Conservation (phyloP, 805 yeast species). For the Lachancea waltii region DNA sequence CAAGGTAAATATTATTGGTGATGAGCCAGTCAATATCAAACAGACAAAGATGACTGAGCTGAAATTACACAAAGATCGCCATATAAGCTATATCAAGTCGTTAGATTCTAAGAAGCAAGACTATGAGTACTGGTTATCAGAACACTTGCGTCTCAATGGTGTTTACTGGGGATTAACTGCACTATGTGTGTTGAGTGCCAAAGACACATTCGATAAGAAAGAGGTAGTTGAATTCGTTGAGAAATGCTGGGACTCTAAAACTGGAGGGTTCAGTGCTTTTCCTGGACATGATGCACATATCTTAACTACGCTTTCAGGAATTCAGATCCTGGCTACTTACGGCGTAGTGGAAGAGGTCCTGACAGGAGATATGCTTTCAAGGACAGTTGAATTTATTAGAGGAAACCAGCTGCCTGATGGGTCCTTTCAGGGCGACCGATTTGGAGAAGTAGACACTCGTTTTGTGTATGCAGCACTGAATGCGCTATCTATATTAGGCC, state of each 20-base stretch:
- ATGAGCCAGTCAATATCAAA: neutral
- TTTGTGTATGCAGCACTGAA: constrained; percentile 81
- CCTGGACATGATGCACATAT: constrained; percentile 88
- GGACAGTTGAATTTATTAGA: constrained; percentile 35
- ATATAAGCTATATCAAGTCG: constrained; percentile 48
- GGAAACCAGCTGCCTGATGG: constrained; percentile 45
- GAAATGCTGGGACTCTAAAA: constrained; percentile 49
- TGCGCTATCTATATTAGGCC: constrained; percentile 62
- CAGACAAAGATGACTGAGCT: constrained; percentile 2
- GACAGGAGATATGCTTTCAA: constrained; percentile 9
- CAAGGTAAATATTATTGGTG: neutral
- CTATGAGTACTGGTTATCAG: constrained; percentile 80
- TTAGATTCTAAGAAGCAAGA: constrained; percentile 51
- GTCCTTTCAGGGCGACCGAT: constrained; percentile 80
- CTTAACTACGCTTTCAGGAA: constrained; percentile 75
- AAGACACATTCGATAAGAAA: constrained; percentile 49
- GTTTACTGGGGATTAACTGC: constrained; percentile 94
- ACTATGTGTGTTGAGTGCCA: constrained; percentile 49
- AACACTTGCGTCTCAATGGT: constrained; percentile 86
- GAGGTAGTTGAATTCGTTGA: constrained; percentile 65
- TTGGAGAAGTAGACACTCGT: constrained; percentile 90
- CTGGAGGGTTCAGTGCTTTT: constrained; percentile 86
- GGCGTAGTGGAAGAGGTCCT: constrained; percentile 44
- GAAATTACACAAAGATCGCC: constrained; percentile 39
- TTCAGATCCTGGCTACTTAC: constrained; percentile 70